Conservation (phyloP, 1,284 basidiomycete genomes). For the Cutaneotrichosporon cavernicola region DNA sequence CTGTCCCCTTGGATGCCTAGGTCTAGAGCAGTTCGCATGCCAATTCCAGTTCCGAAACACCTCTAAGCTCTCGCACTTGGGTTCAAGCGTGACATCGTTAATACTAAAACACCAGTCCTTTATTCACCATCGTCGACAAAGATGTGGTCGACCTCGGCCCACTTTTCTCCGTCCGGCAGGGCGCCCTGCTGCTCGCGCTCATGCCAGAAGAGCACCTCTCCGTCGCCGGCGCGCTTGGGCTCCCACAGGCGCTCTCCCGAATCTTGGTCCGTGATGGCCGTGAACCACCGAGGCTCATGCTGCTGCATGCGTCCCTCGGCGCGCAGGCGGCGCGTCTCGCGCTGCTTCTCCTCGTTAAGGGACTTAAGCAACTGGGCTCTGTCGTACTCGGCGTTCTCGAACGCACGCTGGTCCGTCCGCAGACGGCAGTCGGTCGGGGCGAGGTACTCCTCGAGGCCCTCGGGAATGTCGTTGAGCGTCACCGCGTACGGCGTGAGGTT, state of each 20-base stretch:
- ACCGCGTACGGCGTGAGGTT: slow-evolving; percentile 94
- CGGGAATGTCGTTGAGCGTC: slow-evolving; percentile 62
- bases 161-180: slow-evolving; percentile 52
- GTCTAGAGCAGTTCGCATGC: too few relatives aligned
- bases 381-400: slow-evolving; percentile 88
- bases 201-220: slow-evolving; percentile 74
- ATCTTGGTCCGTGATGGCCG: slow-evolving; percentile 71
- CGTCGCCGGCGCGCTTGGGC: slow-evolving; percentile 60
- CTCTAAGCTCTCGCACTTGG: background rate
- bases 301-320: slow-evolving; percentile 71
- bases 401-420: slow-evolving; percentile 91
- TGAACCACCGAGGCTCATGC: slow-evolving; percentile 83
- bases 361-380: slow-evolving; percentile 82
- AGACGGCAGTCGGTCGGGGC: slow-evolving; percentile 91
- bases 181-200: slow-evolving; percentile 70
- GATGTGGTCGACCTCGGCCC: slow-evolving; percentile 73
- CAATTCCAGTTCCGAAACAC: too few relatives aligned
- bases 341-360: slow-evolving; percentile 83
- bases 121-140: slow-evolving; percentile 62
- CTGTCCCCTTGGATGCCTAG: too few relatives aligned
- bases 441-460: slow-evolving; percentile 66
- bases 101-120: background rate
- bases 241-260: slow-evolving; percentile 83
- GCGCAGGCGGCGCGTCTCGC: slow-evolving; percentile 69
- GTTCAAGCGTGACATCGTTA: slow-evolving; percentile 2